Conservation (phyloP, 345 rosid genomes). For the Trapa bicornis region DNA sequence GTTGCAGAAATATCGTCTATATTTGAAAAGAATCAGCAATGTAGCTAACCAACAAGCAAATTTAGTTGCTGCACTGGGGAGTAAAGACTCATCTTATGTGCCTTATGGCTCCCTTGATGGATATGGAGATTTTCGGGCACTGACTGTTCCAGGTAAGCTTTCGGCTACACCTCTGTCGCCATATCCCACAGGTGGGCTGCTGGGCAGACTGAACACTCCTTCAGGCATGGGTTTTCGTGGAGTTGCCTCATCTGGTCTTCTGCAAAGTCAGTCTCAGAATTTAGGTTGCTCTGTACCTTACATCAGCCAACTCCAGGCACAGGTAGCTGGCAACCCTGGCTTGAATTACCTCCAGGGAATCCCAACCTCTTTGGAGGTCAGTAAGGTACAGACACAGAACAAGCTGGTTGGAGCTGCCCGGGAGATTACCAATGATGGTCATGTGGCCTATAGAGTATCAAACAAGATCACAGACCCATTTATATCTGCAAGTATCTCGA, state of each 20-base stretch:
- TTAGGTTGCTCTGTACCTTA: slow-evolving; percentile 21
- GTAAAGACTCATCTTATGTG: slow-evolving; percentile 47
- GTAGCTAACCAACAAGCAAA: slow-evolving; percentile 38
- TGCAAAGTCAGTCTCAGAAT: slow-evolving; percentile 21
- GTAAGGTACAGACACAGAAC: slow-evolving; percentile 40
- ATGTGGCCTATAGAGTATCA: slow-evolving; percentile 17
- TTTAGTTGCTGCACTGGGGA: slow-evolving; percentile 42
- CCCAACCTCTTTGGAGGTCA: slow-evolving; percentile 49
- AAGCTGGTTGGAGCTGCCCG: slow-evolving; percentile 18
- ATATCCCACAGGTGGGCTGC: slow-evolving; percentile 44
- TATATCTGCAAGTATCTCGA: slow-evolving; percentile 22
- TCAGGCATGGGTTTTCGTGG: slow-evolving; percentile 46
- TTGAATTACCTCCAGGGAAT: slow-evolving; percentile 55
- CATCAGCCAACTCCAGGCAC: slow-evolving; percentile 33
- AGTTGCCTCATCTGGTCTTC: slow-evolving; percentile 48
- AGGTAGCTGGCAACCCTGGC: slow-evolving; percentile 26
- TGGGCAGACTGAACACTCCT: slow-evolving; percentile 55
- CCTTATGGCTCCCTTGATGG: slow-evolving; percentile 44
- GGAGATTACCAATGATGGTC: slow-evolving; percentile 21
- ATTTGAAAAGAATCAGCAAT: slow-evolving; percentile 51
- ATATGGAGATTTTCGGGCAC: slow-evolving; percentile 31
- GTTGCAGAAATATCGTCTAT: slow-evolving; percentile 75
- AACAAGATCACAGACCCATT: slow-evolving; percentile 21
- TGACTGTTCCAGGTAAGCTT: slow-evolving; percentile 41
- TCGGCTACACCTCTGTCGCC: slow-evolving; percentile 41